Base-by-base conservation (phyloP, 116 monocot species). In the Iris pallida region DNA sequence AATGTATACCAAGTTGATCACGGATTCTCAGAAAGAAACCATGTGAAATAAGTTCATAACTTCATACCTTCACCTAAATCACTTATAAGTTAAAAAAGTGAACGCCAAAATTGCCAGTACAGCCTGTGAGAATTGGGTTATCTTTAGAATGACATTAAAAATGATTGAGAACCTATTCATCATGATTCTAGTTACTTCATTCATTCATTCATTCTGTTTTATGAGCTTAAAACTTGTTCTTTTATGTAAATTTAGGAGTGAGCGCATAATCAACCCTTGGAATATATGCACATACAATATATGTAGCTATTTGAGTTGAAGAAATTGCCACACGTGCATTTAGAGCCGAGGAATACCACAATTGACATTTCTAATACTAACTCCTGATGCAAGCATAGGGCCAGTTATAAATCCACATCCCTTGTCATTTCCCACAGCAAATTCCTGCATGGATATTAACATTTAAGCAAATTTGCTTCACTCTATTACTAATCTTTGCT, bases 371-470 rank as follows among this genome's bases (percentile, higher is more conserved):
- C 95, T 70, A 63, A 95, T 91, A 45, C 89, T 91, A 54, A 95
- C 91, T 16, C 88, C 91, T 7, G 95, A 88, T 42, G 95, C 95
- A 68, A 95, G 86, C 67, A 95, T 95, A 49, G 95, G 91, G 41
- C 91, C 95, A 56, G 91, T 95, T 0, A 91, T 95, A 45, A 91
- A 95, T 59, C 95, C 95, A 77, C 95, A 95, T 17, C 89, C 91
- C 91, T 91, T 95, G 77, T 95, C 95, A 86, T 95, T 95, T 79
- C 95, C 84, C 16, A 95, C 91, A 51, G 86, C 95, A 73, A 95
- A 95, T 71, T 95, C 95, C 95, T 95, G 20, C 42, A 52, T 53
- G n/a, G 0, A 65, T 55, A 42, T 57, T 53, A 75, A 7, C 51
- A 13, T 47, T 6, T 53, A 11, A 67, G 45, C 20, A 40, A 53